Base-by-base conservation (phyloP, 306 rosid genomes). In the Fragaria ananassa region DNA sequence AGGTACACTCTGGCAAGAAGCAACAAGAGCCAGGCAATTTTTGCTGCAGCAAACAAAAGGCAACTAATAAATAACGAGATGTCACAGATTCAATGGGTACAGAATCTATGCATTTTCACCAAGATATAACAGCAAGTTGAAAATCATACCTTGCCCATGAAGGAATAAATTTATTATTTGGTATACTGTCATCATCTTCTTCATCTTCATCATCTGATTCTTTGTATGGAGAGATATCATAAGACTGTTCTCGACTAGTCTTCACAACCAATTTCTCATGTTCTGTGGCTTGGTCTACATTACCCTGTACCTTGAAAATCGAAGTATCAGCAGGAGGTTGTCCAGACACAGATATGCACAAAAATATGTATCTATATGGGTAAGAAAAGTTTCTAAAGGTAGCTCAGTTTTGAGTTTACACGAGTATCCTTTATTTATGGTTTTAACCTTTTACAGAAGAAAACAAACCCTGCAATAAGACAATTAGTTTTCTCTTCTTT, bases 171-270 rank as follows among this genome's bases (percentile, higher is more conserved):
- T 96, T 96, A 25, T 41, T 79, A 64, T 83, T 87, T 68, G 82
- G 87, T 31, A 42, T 9, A 73, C 65, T 85, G 58, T 83, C 83
- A 0, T 90, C 91, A 1, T 79, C 86, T 12, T 85, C 53, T 80
- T 90, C 97, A 41, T 88, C 88, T 87, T 91, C 99, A 71, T 96
- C 98, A 79, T 96, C 99, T 60, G 98, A 92, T 60, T 71, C 88
- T 83, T 87, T 96, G 78, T 89, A 96, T 10, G 99, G 99, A 80
- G 97, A 92, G 61, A 96, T 91, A 18, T 92, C 96, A 62, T 96
- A 96, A 41, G 97, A 89, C 79, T 79, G 87, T 80, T 91, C 93
- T 75, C 78, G 77, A 81, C 68, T 61, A 41, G 84, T 71, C 67
- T 82, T 76, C 54, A 64, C 61, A 34, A 66, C 58, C 75, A 71